phyloP scores from a whole-genome alignment of 2,329 filamentous ascomycete species.

The Corynespora cassiicola region DNA sequence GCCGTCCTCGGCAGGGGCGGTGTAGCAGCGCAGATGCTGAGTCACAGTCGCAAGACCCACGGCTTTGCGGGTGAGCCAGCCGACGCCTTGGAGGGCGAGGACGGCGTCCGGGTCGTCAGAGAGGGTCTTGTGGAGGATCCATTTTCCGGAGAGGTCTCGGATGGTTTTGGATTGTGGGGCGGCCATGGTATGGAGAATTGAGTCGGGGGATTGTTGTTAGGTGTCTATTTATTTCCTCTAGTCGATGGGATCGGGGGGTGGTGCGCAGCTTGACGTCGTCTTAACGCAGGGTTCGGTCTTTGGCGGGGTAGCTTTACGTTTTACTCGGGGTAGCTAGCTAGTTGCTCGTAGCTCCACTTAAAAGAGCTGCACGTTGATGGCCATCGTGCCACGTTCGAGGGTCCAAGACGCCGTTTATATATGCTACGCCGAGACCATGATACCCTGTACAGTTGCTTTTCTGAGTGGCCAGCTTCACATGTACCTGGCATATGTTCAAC shows the following conservation, averaged over 20 bases:
- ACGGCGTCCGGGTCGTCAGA: constrained; percentile 73
- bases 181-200: constrained; percentile 46
- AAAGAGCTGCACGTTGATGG: not conserved
- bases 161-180: constrained; percentile 42
- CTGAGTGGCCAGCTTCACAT: too few species aligned
- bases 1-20: constrained; percentile 44
- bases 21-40: constrained; percentile 63
- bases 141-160: constrained; percentile 46
- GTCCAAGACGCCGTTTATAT: constrained; percentile 8
- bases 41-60: constrained; percentile 73
- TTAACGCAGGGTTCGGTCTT: too few species aligned
- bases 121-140: constrained; percentile 66
- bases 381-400: not conserved
- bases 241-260: too few species aligned
- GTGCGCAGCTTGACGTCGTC: too few species aligned
- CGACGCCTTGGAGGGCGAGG: constrained; percentile 65
- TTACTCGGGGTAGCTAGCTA: too few species aligned
- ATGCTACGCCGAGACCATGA: too few species aligned
- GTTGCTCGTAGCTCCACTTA: too few species aligned
- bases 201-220: too few species aligned
- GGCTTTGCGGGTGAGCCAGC: constrained; percentile 74
- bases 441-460: too few species aligned
- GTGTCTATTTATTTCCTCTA: not conserved
- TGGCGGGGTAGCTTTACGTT: too few species aligned
- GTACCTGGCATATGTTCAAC: constrained; percentile 4